phyloP scores from a whole-genome alignment of 78 protist species.

The Monosiga brevicollis region DNA sequence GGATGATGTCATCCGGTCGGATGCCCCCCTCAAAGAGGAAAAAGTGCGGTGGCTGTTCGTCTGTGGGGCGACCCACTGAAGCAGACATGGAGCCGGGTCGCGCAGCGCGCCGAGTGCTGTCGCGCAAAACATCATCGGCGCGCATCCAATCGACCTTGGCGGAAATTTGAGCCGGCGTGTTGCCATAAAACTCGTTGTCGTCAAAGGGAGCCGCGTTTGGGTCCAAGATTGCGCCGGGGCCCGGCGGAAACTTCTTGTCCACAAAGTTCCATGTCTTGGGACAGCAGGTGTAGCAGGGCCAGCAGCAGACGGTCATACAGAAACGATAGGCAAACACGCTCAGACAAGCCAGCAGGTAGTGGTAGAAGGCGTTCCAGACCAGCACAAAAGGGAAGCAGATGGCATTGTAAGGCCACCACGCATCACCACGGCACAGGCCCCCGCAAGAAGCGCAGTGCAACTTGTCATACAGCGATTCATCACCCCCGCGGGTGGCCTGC shows the following conservation, averaged over 20 bases:
- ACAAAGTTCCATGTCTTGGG: not conserved
- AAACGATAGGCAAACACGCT: not conserved
- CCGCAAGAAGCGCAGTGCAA: not conserved
- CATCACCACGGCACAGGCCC: not conserved
- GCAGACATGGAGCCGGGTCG: too few relatives aligned
- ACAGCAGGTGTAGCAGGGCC: not conserved
- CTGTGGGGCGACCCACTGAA: not conserved
- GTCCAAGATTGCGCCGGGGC: not conserved
- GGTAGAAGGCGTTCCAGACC: not conserved
- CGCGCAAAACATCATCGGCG: not conserved
- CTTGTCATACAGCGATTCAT: too few relatives aligned
- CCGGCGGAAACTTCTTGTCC: not conserved
- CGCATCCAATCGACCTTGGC: not conserved
- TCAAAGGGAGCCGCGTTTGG: not conserved
- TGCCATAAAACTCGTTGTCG: not conserved
- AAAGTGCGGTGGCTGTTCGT: not conserved
- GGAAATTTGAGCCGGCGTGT: not conserved
- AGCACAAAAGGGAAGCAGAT: not conserved
- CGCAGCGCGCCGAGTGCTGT: not conserved
- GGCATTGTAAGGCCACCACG: not conserved
- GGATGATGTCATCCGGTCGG: constrained; percentile 3
- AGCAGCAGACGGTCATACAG: not conserved
- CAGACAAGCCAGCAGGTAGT: not conserved
- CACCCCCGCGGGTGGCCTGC: too few relatives aligned
- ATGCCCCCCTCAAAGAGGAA: constrained; percentile 6